Conservation (phyloP, 805 yeast species). For the Saccharomyces kudriavzevii region DNA sequence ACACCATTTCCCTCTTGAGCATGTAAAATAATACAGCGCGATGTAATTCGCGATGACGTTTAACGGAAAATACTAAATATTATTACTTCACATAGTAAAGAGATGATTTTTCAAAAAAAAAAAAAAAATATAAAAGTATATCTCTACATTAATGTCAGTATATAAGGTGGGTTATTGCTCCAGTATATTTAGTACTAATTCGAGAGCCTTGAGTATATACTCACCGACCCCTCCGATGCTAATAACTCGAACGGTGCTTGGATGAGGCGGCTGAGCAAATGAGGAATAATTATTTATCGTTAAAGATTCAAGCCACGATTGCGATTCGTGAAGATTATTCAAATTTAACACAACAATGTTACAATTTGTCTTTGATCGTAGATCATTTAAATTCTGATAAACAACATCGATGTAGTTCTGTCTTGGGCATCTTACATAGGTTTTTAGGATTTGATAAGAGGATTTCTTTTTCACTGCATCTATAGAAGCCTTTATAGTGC, state of each 20-base stretch:
- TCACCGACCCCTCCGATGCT: conserved; percentile 31
- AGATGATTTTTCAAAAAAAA: neutral
- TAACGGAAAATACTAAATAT: neutral
- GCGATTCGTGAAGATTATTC: conserved; percentile 29
- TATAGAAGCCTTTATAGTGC: conserved; percentile 22
- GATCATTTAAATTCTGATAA: conserved; percentile 23
- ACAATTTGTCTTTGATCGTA: conserved; percentile 28
- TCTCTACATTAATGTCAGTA: neutral
- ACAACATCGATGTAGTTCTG: conserved; percentile 22
- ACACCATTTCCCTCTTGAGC: neutral
- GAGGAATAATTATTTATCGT: conserved; percentile 18
- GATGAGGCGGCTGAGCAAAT: conserved; percentile 21
- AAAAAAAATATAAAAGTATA: neutral
- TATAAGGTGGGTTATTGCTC: neutral
- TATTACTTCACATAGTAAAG: neutral
- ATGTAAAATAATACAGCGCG: neutral
- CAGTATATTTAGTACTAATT: conserved; percentile 11
- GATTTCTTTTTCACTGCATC: conserved; percentile 21
- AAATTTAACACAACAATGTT: conserved; percentile 28
- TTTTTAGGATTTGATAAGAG: conserved; percentile 27
- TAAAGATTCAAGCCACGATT: conserved; percentile 24
- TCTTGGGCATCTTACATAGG: conserved; percentile 28
- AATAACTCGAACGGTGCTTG: conserved; percentile 25
- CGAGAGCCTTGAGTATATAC: conserved; percentile 24
- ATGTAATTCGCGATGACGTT: neutral